Evolutionary conservation across 2,329 filamentous ascomycete species (phyloP).

Genomic region (Colletotrichum tabaci): DNA sequence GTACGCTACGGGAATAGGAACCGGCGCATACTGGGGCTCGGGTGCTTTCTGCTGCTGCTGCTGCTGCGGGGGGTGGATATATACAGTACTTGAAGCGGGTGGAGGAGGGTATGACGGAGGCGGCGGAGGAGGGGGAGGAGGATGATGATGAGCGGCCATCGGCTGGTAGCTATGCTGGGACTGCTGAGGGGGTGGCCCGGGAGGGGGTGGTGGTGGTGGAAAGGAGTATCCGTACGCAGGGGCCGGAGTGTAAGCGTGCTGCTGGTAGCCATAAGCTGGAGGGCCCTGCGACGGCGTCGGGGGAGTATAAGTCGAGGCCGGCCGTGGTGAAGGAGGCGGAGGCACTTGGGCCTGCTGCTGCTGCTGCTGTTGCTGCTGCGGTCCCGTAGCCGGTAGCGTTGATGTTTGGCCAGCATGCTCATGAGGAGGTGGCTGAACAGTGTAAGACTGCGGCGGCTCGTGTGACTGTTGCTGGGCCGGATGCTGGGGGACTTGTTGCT

Average conservation of each 20-base stretch:
- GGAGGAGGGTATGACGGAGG: conserved; percentile 16
- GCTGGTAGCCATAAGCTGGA: not conserved
- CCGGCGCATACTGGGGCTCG: not conserved
- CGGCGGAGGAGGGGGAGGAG: not conserved
- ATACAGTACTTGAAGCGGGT: not conserved
- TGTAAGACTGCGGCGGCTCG: not conserved
- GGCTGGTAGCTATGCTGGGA: conserved; percentile 10
- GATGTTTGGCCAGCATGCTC: not conserved
- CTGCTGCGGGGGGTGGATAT: not conserved
- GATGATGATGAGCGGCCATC: not conserved
- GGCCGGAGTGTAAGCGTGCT: not conserved
- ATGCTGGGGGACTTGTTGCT: too few species aligned
- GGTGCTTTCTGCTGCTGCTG: not conserved
- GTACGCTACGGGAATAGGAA: not conserved
- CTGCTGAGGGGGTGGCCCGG: not conserved
- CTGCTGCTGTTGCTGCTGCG: not conserved
- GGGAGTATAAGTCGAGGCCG: not conserved
- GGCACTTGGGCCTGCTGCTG: not conserved
- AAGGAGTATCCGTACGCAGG: not conserved
- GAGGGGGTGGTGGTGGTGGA: not conserved
- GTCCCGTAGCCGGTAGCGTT: not conserved
- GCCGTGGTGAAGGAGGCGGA: not conserved
- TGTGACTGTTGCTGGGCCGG: not conserved
- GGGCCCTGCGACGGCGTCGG: not conserved
- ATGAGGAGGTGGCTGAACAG: not conserved